Percentiles rank a stretch among this genome's conserved stretches.
Conservation (phyloP, 2,329 filamentous ascomycete species). For the Myrmaecium sp. region DNA sequence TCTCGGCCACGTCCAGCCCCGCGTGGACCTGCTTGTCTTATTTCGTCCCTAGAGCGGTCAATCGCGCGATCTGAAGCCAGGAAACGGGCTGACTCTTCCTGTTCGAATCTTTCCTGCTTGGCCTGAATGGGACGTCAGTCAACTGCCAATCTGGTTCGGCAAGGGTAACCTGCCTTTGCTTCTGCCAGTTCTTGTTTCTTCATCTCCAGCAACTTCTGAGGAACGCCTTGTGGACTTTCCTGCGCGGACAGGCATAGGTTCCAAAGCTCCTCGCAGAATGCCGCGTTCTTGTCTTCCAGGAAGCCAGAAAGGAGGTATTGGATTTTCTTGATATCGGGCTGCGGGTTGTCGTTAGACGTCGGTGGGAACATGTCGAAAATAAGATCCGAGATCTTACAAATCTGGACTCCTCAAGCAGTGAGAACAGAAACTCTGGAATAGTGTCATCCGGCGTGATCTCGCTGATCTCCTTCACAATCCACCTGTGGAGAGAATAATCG, state of each 20-base stretch:
- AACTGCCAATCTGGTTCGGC: neutral
- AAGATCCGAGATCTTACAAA: slow-evolving; percentile 41
- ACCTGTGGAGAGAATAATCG: slow-evolving; percentile 37
- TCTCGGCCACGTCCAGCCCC: no score
- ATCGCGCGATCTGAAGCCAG: no score
- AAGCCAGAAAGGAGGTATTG: slow-evolving; percentile 94
- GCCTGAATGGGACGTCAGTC: neutral
- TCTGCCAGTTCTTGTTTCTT: slow-evolving; percentile 92
- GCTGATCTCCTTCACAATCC: slow-evolving; percentile 79
- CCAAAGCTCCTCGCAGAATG: slow-evolving; percentile 91
- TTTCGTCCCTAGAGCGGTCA: no score
- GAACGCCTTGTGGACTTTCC: slow-evolving; percentile 71
- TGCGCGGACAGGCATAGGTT: slow-evolving; percentile 81
- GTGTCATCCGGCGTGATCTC: slow-evolving; percentile 91
- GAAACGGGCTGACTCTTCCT: no score
- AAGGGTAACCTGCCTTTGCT: slow-evolving; percentile 54
- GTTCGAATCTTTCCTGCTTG: no score
- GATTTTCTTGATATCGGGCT: slow-evolving; percentile 92
- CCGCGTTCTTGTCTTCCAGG: slow-evolving; percentile 74
- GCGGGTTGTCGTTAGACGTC: slow-evolving; percentile 7
- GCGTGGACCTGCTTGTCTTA: no score
- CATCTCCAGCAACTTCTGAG: slow-evolving; percentile 83
- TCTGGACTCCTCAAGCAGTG: slow-evolving; percentile 53
- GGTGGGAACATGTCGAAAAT: slow-evolving; percentile 1
- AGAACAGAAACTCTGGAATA: slow-evolving; percentile 68